Base-by-base conservation (phyloP, 129 eudicot species). In the Pseudognaphalium luteoalbum region DNA sequence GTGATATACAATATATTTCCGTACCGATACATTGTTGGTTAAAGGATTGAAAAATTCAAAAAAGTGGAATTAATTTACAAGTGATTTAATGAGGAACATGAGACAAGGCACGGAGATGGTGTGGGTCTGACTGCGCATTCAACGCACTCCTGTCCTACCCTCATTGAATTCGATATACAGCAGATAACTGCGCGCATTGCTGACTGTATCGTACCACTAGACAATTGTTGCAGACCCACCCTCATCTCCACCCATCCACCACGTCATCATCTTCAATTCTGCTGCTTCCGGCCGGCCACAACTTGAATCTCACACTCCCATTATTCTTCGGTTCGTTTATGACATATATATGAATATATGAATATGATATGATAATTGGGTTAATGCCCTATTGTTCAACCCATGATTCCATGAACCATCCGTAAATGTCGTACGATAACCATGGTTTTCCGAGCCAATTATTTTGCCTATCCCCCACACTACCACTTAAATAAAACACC, bases 71-170 rank as follows among this genome's bases (percentile, higher is more conserved):
- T 58, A 21, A 44, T 44, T 41, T 58, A 21, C 0, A 61, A 41
- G 41, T 62, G 61, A 63, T 35, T 54, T 25, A 56, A 76, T 54
- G 80, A 66, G 66, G 59, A 66, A 25, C 74, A 66, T 76, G 80
- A 76, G 74, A 10, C 67, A 37, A 76, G 57, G 57, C 74, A 76
- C 80, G 74, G 67, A 76, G 74, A 67, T 76, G 39, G 56, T 65
- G 66, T 76, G 54, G 54, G 54, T 47, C 54, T 47, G 54, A 47
- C 54, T 47, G 80, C 28, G 66, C 74, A 76, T 76, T 66, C 25
- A 76, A 76, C 8, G 9, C 39, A 66, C 52, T 35, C 56, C 34
- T 74, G 80, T 22, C 74, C 80, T 74, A 7, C 42, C 20, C 21
- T 35, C 67, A 76, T 66, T 76, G 41, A 76, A 76, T 76, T 52